These are phyloP conservation scores for Leptomonas seymouri DNA, from an alignment of 208 protist genomes.

Conservation along the genomic window DNA sequence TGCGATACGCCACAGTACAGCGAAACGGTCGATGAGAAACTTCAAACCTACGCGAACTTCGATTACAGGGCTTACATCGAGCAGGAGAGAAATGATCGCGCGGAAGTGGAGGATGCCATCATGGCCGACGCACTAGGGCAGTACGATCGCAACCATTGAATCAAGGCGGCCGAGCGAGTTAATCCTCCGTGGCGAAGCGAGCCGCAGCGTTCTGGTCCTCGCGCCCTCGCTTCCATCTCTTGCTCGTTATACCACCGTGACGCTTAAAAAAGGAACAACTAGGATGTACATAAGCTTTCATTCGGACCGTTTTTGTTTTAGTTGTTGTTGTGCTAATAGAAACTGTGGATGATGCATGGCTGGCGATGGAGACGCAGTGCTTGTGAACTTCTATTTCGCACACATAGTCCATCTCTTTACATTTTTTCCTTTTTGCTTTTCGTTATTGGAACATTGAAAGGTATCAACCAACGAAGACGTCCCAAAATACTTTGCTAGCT, in stretches of 20 bases:
- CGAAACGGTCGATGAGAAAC: conserved; percentile 43
- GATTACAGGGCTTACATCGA: conserved; percentile 82
- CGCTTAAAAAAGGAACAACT: too few relatives aligned
- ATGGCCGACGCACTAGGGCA: conserved; percentile 79
- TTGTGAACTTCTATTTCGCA: too few relatives aligned
- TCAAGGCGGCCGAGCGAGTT: too few relatives aligned
- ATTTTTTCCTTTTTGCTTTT: conserved; percentile 14
- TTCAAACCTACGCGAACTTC: conserved; percentile 64
- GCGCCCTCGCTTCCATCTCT: background rate
- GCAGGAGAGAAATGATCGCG: conserved; percentile 48
- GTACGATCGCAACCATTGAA: conserved; percentile 56
- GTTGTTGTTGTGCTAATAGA: too few relatives aligned
- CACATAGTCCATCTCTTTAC: background rate
- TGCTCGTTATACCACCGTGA: too few relatives aligned
- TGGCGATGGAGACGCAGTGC: too few relatives aligned
- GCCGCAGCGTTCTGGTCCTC: background rate
- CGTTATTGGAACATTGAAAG: background rate
- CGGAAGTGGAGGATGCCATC: conserved; percentile 71
- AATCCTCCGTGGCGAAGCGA: background rate
- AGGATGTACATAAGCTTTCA: too few relatives aligned
- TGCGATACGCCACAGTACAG: conserved; percentile 48
- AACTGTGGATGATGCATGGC: too few relatives aligned
- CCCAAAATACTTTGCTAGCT: background rate
- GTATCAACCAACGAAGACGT: background rate
- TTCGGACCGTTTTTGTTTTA: too few relatives aligned